These are phyloP conservation scores for Emericellopsis atlantica DNA, from an alignment of 2,329 filamentous ascomycete species.

Conservation along the genomic window DNA sequence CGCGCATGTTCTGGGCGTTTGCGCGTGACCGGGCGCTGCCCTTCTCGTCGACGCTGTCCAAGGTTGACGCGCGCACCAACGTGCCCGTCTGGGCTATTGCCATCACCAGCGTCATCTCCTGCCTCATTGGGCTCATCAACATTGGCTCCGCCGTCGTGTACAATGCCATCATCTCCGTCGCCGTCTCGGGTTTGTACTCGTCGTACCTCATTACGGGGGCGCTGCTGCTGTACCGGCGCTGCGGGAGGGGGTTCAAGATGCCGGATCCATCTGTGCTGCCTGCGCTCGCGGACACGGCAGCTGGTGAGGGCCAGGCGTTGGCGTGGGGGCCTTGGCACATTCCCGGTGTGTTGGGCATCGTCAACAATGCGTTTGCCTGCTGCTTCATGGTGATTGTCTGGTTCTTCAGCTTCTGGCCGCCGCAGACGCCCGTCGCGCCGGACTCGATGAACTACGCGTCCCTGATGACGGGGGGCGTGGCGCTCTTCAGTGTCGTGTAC, in stretches of 20 bases:
- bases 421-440: conserved; percentile 11
- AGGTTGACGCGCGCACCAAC: conserved; percentile 15
- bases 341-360: conserved; percentile 32
- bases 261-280: conserved; percentile 8
- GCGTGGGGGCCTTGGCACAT: conserved; percentile 44
- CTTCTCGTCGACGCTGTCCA: conserved; percentile 20
- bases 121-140: conserved; percentile 23
- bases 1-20: conserved; percentile 24
- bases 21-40: conserved; percentile 22
- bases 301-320: conserved; percentile 9
- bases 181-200: conserved; percentile 27
- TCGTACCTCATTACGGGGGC: conserved; percentile 19
- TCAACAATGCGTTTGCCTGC: conserved; percentile 42
- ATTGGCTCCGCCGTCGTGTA: conserved; percentile 27
- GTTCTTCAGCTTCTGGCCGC: conserved; percentile 44
- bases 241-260: not conserved
- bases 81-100: conserved; percentile 18
- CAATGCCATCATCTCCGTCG: conserved; percentile 25
- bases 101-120: conserved; percentile 12
- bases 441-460: conserved; percentile 34
- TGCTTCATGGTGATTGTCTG: conserved; percentile 39
- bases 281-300: conserved; percentile 14
- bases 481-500: conserved; percentile 31
- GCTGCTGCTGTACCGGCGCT: too few species aligned
- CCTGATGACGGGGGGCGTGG: conserved; percentile 25